Conservation (phyloP, 1,284 basidiomycete species). For the Fistulinella staudtii region DNA sequence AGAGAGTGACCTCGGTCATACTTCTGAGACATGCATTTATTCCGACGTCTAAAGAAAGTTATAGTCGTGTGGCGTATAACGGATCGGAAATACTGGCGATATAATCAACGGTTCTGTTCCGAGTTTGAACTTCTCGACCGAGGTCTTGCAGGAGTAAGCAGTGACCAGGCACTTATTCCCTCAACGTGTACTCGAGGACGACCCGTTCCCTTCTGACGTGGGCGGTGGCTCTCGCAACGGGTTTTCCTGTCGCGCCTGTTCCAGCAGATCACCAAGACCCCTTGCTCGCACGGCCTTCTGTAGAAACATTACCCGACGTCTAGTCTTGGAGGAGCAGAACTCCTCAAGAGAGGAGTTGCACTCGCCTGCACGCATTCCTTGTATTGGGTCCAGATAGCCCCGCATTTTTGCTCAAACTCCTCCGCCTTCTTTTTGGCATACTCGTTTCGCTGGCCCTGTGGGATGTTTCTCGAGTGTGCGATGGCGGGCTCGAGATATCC, state of each 20-base stretch:
- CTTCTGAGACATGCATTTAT: too few species aligned
- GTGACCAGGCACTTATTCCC: neutral
- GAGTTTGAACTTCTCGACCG: too few species aligned
- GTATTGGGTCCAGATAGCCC: conserved; percentile 76
- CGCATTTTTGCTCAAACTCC: conserved; percentile 82
- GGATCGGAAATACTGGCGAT: too few species aligned
- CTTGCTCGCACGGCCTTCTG: conserved; percentile 83
- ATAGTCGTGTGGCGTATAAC: too few species aligned
- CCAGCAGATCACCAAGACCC: conserved; percentile 70
- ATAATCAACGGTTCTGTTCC: too few species aligned
- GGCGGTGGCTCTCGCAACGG: conserved; percentile 56
- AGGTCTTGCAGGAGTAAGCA: neutral
- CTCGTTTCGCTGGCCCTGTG: conserved; percentile 35
- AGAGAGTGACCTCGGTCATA: too few species aligned
- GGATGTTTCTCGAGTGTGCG: conserved; percentile 36
- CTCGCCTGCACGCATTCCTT: conserved; percentile 73
- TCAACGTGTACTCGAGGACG: conserved; percentile 18
- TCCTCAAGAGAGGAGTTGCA: neutral
- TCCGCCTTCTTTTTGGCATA: conserved; percentile 59
- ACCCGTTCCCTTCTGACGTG: conserved; percentile 8
- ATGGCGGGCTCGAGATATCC: conserved; percentile 68
- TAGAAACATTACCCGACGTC: conserved; percentile 2
- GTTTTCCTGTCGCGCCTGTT: conserved; percentile 80
- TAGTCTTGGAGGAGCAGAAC: neutral
- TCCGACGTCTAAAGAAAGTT: too few species aligned